Evolutionary conservation across 495 filamentous ascomycete genomes (phyloP).

Genomic region (Poronia punctata): DNA sequence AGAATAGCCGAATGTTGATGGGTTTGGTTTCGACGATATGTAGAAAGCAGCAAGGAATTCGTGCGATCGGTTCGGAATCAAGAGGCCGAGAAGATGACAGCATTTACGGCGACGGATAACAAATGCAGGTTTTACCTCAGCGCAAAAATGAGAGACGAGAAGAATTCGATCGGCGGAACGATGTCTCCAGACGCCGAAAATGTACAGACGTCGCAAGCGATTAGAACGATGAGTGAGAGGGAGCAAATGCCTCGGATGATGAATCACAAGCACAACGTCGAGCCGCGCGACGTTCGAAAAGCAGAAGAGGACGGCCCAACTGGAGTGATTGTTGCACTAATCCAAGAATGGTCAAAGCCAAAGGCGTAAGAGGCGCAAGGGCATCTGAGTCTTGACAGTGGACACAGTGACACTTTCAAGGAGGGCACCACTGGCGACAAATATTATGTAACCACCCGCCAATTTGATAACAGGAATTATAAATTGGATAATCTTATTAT

Average conservation of each 20-base stretch:
- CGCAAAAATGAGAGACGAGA: neutral
- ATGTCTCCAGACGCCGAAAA: neutral
- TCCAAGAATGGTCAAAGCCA: constrained; percentile 1
- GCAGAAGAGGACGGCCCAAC: constrained; percentile 12
- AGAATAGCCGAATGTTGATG: constrained; percentile 3
- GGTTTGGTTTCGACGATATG: constrained; percentile 3
- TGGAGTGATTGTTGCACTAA: constrained; percentile 8
- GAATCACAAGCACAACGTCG: constrained; percentile 3
- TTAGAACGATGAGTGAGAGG: neutral
- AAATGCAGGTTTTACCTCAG: no score
- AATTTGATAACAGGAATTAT: no score
- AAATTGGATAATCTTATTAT: no score
- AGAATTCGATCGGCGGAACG: neutral
- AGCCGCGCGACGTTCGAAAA: constrained; percentile 12
- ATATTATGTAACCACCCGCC: no score
- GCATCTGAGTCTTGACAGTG: no score
- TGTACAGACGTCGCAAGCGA: constrained; percentile 3
- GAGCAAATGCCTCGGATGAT: constrained; percentile 8
- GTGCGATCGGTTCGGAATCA: constrained; percentile 4
- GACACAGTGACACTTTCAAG: no score
- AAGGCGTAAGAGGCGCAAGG: constrained; percentile 1
- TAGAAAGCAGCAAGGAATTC: constrained; percentile 2
- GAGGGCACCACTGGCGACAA: no score
- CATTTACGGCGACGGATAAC: constrained; percentile 10
- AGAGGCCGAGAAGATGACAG: constrained; percentile 1